Evolutionary conservation across 208 protist genomes (phyloP).

Genomic region (Trypanosoma avium): DNA sequence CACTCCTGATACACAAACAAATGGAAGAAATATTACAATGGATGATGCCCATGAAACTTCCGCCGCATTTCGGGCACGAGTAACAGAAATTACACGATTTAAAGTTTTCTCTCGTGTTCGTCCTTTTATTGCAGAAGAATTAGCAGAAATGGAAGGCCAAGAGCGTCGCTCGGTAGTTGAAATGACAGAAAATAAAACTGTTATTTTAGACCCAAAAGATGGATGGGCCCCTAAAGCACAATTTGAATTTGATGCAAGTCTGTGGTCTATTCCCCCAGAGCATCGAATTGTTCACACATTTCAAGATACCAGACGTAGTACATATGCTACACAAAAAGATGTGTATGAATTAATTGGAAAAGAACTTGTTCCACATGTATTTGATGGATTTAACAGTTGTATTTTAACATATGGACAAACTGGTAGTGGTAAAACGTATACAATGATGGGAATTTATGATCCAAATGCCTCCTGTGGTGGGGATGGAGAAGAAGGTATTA

Average conservation of each 20-base stretch:
- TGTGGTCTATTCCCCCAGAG: conserved; percentile 88
- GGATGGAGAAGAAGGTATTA: conserved; percentile 88
- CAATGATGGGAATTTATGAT: conserved; percentile 89
- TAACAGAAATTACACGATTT: conserved; percentile 88
- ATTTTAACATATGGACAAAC: conserved; percentile 94
- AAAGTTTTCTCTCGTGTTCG: conserved; percentile 82
- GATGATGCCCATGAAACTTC: conserved; percentile 64
- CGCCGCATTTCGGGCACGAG: conserved; percentile 72
- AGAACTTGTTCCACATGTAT: conserved; percentile 91
- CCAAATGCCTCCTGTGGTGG: conserved; percentile 66
- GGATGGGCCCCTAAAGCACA: conserved; percentile 85
- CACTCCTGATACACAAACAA: conserved; percentile 5
- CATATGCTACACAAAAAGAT: conserved; percentile 81
- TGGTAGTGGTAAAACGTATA: conserved; percentile 92
- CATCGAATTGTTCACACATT: conserved; percentile 87
- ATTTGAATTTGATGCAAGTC: conserved; percentile 88
- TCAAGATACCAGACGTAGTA: conserved; percentile 67
- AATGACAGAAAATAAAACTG: conserved; percentile 87
- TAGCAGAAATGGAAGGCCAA: conserved; percentile 84
- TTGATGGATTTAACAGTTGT: conserved; percentile 91
- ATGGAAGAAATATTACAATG: conserved; percentile 33
- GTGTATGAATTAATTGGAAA: conserved; percentile 92
- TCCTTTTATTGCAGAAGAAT: conserved; percentile 87
- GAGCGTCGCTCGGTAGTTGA: conserved; percentile 86
- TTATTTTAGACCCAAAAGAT: conserved; percentile 85